Conservation (phyloP, 176 grass and related monocot species). For the Aegilops sharonensis region DNA sequence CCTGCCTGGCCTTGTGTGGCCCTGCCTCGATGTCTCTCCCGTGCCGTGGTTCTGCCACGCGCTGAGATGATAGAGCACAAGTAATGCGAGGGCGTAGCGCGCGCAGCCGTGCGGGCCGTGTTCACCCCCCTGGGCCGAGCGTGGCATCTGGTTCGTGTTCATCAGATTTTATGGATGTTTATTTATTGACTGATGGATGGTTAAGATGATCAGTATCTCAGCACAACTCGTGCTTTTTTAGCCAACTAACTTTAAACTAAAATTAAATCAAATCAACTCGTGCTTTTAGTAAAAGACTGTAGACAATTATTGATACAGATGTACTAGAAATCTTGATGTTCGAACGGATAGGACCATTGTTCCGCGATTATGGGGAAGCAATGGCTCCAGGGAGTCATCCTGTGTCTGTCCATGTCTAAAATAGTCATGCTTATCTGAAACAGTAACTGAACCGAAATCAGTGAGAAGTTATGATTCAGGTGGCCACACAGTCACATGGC, state of each 20-base stretch:
- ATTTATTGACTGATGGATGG: background rate
- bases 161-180: background rate
- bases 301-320: too few species aligned
- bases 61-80: background rate
- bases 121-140: background rate
- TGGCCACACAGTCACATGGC: background rate
- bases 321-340: background rate
- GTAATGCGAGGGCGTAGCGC: background rate
- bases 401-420: background rate
- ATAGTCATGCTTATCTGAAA: background rate
- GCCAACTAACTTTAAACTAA: too few species aligned
- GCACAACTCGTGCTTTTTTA: background rate
- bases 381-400: background rate
- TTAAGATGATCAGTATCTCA: background rate
- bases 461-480: background rate
- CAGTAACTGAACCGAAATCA: background rate
- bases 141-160: background rate
- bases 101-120: background rate
- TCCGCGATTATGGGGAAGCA: background rate
- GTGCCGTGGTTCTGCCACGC: background rate
- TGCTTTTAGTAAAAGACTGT: too few species aligned
- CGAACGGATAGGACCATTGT: background rate
- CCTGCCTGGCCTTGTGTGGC: background rate
- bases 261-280: too few species aligned
- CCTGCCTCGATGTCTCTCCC: background rate